Percentiles rank a stretch among this genome's conserved stretches.
Evolutionary conservation across 1,284 basidiomycete genomes (phyloP).

Genomic region (Heterobasidion occidentale): DNA sequence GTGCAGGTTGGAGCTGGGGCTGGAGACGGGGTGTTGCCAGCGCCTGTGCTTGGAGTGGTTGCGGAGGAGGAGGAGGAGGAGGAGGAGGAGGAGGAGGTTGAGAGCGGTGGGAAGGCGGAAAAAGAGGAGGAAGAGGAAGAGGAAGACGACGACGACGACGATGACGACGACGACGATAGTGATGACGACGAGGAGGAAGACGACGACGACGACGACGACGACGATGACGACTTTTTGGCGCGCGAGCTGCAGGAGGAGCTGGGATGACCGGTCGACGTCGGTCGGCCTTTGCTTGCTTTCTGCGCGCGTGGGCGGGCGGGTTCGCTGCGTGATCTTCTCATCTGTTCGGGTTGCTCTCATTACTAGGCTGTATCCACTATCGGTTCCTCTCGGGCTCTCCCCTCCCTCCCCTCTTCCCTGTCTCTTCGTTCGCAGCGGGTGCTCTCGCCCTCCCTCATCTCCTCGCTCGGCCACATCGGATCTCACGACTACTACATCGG

Average conservation of each 20-base stretch:
- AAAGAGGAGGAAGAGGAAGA: conserved; percentile 19
- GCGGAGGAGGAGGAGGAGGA: background rate
- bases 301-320: too few species aligned
- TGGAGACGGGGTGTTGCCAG: background rate
- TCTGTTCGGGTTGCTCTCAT: too few species aligned
- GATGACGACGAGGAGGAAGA: conserved; percentile 22
- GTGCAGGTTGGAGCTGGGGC: background rate
- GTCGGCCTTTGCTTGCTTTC: background rate
- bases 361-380: too few species aligned
- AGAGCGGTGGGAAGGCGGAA: background rate
- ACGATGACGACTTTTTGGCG: conserved; percentile 67
- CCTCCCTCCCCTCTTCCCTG: too few species aligned
- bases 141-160: conserved; percentile 16
- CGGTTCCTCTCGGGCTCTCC: too few species aligned
- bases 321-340: too few species aligned
- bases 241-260: conserved; percentile 62
- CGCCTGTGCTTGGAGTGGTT: background rate
- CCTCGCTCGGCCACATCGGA: too few species aligned
- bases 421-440: too few species aligned
- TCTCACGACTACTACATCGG: too few species aligned
- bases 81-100: background rate
- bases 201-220: conserved; percentile 22
- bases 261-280: conserved; percentile 3
- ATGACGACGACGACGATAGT: too few species aligned
- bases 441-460: too few species aligned